Evolutionary conservation across 768 basidiomycete genomes (phyloP).

Genomic region (Rhodotorula paludigena): DNA sequence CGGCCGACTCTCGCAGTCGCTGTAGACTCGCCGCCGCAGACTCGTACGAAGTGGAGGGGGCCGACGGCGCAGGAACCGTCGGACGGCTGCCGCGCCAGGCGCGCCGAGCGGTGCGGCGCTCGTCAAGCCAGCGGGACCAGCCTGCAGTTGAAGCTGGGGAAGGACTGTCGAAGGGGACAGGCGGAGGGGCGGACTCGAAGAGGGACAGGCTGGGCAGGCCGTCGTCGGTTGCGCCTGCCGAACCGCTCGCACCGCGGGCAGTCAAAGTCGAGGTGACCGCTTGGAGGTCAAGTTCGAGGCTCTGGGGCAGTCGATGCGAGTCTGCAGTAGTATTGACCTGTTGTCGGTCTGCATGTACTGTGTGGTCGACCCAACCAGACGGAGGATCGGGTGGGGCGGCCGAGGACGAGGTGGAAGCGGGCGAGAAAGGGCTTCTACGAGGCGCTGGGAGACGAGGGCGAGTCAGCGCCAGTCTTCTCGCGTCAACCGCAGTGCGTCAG

Average conservation of each 20-base stretch:
- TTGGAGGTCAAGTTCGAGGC: too few relatives aligned
- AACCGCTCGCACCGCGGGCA: too few relatives aligned
- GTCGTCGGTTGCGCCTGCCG: too few relatives aligned
- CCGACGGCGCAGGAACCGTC: not conserved
- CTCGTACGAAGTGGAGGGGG: not conserved
- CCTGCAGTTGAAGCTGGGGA: not conserved
- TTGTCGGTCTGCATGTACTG: conserved; percentile 9
- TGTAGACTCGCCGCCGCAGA: not conserved
- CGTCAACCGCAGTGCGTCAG: not conserved
- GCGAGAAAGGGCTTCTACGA: not conserved
- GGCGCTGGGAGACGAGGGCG: not conserved
- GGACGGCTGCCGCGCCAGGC: not conserved
- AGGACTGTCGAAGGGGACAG: conserved; percentile 9
- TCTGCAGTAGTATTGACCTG: not conserved
- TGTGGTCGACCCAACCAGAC: not conserved
- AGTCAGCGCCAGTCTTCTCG: not conserved
- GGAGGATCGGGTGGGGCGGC: not conserved
- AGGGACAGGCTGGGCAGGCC: not conserved
- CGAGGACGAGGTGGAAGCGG: not conserved
- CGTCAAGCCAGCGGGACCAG: conserved; percentile 18
- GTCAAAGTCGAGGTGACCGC: too few relatives aligned
- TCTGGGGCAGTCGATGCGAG: not conserved
- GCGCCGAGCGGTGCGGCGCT: not conserved
- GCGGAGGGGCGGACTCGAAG: not conserved
- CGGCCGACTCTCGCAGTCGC: conserved; percentile 14